phyloP scores from a whole-genome alignment of 345 rosid genomes.

The Eucalyptus cloeziana region DNA sequence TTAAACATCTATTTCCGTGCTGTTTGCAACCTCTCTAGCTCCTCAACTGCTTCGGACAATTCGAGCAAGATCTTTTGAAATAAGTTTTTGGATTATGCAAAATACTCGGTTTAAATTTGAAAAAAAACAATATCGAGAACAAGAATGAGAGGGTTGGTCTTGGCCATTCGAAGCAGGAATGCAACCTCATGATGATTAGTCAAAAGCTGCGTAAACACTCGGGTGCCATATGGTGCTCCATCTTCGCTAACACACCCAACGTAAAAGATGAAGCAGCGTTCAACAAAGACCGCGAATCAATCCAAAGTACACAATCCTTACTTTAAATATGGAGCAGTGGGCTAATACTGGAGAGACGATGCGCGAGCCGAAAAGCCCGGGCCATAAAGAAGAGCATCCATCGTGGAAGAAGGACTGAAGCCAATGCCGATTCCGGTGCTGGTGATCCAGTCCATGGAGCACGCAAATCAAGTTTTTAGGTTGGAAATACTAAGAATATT shows the following conservation, averaged over 20 bases:
- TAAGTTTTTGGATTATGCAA: not conserved
- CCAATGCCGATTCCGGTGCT: not conserved
- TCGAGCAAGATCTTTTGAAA: not conserved
- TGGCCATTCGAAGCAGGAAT: too few species aligned
- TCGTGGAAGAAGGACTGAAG: not conserved
- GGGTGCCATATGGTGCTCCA: not conserved
- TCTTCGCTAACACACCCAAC: not conserved
- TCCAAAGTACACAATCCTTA: not conserved
- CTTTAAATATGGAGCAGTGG: not conserved
- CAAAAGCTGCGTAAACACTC: not conserved
- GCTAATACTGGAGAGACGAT: not conserved
- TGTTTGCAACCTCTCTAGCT: not conserved
- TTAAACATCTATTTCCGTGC: not conserved
- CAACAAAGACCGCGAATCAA: not conserved
- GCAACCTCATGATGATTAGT: not conserved
- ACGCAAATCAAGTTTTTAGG: fast-evolving
- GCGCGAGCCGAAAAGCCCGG: not conserved
- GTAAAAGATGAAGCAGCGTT: not conserved
- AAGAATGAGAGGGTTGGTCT: not conserved
- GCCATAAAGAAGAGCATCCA: not conserved
- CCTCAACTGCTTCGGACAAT: not conserved
- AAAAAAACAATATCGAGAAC: not conserved
- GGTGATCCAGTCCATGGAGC: not conserved
- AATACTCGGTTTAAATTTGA: not conserved
- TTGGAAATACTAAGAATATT: too few species aligned